phyloP scores from a whole-genome alignment of 768 basidiomycete species.

The Calocera viscosa region DNA sequence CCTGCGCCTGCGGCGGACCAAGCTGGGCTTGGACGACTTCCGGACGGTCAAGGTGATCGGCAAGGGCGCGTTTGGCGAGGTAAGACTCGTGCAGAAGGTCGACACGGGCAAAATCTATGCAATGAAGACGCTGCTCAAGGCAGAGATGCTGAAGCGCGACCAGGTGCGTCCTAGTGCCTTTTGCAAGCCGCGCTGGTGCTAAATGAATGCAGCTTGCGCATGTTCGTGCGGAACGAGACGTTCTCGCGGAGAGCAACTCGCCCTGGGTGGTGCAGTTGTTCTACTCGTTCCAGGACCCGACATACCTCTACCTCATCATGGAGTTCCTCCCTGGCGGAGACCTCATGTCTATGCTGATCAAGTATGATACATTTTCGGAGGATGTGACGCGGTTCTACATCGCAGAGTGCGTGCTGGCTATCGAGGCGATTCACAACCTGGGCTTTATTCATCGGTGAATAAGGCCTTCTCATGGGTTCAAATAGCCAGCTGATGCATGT shows the following conservation, averaged over 20 bases:
- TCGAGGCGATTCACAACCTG: constrained; percentile 92
- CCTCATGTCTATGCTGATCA: constrained; percentile 99
- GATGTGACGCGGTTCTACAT: constrained; percentile 98
- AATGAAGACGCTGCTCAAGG: constrained; percentile 95
- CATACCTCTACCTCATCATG: constrained; percentile 94
- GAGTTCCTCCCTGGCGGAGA: constrained; percentile 98
- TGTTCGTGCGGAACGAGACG: constrained; percentile 93
- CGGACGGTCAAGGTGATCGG: constrained; percentile 97
- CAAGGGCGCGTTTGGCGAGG: constrained; percentile 97
- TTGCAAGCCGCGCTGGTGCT: neutral
- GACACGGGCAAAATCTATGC: constrained; percentile 98
- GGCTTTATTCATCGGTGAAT: constrained; percentile 93
- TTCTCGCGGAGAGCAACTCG: constrained; percentile 89
- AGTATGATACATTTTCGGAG: constrained; percentile 97
- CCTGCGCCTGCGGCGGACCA: constrained; percentile 76
- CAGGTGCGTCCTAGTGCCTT: constrained; percentile 46
- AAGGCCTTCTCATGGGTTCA: neutral
- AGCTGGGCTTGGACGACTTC: constrained; percentile 84
- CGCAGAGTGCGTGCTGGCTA: constrained; percentile 94
- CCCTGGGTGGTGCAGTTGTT: constrained; percentile 93
- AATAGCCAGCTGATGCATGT: constrained; percentile 11
- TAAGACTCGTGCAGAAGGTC: constrained; percentile 87
- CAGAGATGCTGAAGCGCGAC: constrained; percentile 98
- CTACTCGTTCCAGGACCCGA: constrained; percentile 94
- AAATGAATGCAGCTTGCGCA: constrained; percentile 62